Evolutionary conservation across 306 rosid genomes (phyloP), one percentile per base, ranked within the genome.

Genomic region (Castanea mollissima): DNA sequence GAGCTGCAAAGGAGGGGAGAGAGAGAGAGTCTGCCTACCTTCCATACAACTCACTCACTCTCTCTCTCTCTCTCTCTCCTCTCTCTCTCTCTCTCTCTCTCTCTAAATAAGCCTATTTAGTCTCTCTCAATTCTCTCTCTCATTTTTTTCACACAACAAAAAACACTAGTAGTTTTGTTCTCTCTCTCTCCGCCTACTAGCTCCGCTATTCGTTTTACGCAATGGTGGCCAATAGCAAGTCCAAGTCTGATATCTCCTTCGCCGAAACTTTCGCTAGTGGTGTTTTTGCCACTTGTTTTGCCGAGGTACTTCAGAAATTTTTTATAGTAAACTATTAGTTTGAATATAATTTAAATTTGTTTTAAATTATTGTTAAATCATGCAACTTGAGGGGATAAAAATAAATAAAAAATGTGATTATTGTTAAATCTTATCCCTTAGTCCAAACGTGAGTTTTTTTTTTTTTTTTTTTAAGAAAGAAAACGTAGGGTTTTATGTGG

Each of bases 251-350:
- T 74, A 86, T 92, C 78, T 92, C 97, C 5, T 86, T 92, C 35
- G 95, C 90, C 29, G 92, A 92, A 74, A 86, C 77, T 32, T 92
- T 85, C 69, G 91, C 89, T 62, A 80, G 91, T 74, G 89, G 97
- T 74, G 95, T 95, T 78, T 92, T 92, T 76, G 85, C 97, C 38
- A 95, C 97, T 67, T 89, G 91, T 77, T 78, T 87, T 51, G 97
- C 97, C 0, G 97, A 92, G 95, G 97, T 92, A 35, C 25, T 74
- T 16, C 59, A 27, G 32, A 20, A 9, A 6, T 16, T 10, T 12
- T 31, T 41, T 35, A 35, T 35, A 35, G 6, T 35, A 35, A 8
- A 35, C 2, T 35, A 6, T 35, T 35, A 35, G 9, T 35, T 35
- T 35, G 44, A 6, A 35, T 35, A 35, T 8, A 35, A 6, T 0